A percentile compares a stretch with the other conserved stretches of the same genome.
phyloP scores from a whole-genome alignment of 208 protist species.

The Acanthamoeba sp. region DNA sequence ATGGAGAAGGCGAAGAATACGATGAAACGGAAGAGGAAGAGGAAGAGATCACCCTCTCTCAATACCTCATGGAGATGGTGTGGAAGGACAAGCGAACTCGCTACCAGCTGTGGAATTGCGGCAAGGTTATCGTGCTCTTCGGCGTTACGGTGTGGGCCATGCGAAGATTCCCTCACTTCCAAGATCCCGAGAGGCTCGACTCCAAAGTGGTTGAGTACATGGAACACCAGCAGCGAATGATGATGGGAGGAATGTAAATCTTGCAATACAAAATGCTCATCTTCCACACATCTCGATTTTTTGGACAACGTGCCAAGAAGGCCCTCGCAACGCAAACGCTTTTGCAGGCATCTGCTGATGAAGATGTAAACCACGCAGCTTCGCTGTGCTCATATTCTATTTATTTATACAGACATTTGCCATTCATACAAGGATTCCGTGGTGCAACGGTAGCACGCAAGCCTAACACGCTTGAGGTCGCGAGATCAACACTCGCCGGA shows the following conservation, averaged over 20 bases:
- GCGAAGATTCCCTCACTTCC: constrained; percentile 45
- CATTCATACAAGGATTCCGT: too few relatives aligned
- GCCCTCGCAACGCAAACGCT: too few relatives aligned
- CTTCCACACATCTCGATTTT: too few relatives aligned
- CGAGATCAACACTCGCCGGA: too few relatives aligned
- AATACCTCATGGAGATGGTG: not conserved
- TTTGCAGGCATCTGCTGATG: too few relatives aligned
- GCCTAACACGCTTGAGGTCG: too few relatives aligned
- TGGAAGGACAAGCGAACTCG: constrained; percentile 51
- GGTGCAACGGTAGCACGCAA: too few relatives aligned
- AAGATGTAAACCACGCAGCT: too few relatives aligned
- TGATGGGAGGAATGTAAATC: constrained; percentile 27
- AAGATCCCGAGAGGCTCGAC: constrained; percentile 43
- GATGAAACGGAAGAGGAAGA: not conserved
- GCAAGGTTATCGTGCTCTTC: constrained; percentile 36
- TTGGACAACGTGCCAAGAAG: too few relatives aligned
- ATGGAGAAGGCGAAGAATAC: not conserved
- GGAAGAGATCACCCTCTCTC: not conserved
- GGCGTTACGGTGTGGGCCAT: constrained; percentile 40
- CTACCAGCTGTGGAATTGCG: constrained; percentile 29
- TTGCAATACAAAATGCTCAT: not conserved
- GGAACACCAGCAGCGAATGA: constrained; percentile 13
- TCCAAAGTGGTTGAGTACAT: not conserved
- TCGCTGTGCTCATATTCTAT: too few relatives aligned
- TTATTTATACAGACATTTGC: too few relatives aligned